Conservation (phyloP, 371 early-diverging fungal species). For the Chytridium lagenaria region DNA sequence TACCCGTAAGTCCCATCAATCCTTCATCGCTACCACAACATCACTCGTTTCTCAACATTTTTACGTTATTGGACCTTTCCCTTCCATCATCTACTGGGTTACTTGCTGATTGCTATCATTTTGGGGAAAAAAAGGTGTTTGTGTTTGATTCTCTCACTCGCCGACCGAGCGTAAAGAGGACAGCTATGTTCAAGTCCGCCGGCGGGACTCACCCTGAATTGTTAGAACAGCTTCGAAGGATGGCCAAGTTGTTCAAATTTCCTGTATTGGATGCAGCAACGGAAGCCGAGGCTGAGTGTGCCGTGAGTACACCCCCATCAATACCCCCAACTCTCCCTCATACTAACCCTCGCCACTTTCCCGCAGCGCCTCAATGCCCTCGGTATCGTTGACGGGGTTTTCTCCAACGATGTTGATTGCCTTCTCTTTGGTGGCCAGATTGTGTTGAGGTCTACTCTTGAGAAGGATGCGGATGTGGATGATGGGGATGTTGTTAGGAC, state of each 20-base stretch:
- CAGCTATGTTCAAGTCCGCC: neutral
- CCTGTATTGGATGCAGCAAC: neutral
- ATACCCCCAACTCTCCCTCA: neutral
- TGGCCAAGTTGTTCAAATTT: neutral
- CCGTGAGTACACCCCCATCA: neutral
- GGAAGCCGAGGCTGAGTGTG: conserved; percentile 14
- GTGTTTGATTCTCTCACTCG: conserved; percentile 11
- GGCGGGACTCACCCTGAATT: neutral
- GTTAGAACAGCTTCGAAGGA: neutral
- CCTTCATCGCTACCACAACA: no score
- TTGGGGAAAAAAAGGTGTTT: no score
- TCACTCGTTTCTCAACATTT: neutral
- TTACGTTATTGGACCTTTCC: neutral
- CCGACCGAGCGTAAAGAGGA: neutral
- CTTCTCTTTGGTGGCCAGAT: conserved; percentile 27
- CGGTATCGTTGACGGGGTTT: conserved; percentile 26
- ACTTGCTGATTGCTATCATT: neutral
- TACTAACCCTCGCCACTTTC: neutral
- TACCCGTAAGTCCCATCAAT: conserved; percentile 16
- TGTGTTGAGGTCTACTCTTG: conserved; percentile 1
- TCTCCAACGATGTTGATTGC: conserved; percentile 27
- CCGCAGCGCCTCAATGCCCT: conserved; percentile 5
- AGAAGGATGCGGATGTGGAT: neutral
- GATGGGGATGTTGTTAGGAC: neutral
- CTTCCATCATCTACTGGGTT: neutral